Evolutionary conservation across 1,284 basidiomycete genomes (phyloP).

Genomic region (Leccinum pachyderme): DNA sequence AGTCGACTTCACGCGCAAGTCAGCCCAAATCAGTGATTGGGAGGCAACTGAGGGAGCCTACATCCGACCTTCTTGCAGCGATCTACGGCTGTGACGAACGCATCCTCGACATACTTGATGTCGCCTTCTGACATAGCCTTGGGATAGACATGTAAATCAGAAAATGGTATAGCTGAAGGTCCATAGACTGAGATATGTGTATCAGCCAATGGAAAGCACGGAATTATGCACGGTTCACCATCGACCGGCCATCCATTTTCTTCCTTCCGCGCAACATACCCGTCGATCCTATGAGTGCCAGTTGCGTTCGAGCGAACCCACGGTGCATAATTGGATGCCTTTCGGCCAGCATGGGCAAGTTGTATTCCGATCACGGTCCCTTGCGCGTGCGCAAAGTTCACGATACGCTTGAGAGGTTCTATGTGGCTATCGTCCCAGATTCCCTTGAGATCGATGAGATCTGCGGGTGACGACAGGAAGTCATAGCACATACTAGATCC

Average conservation of each 20-base stretch:
- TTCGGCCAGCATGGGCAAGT: constrained; percentile 62
- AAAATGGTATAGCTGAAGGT: constrained; percentile 55
- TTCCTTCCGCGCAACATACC: constrained; percentile 33
- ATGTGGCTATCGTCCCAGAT: constrained; percentile 66
- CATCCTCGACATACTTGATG: constrained; percentile 60
- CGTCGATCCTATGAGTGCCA: constrained; percentile 21
- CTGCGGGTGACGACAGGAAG: background rate
- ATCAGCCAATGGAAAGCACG: background rate
- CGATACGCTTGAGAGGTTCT: constrained; percentile 52
- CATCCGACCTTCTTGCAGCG: constrained; percentile 65
- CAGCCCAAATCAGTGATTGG: background rate
- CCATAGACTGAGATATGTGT: constrained; percentile 35
- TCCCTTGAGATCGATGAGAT: constrained; percentile 40
- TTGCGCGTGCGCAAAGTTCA: constrained; percentile 54
- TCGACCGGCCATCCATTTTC: constrained; percentile 62
- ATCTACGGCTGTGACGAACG: constrained; percentile 62
- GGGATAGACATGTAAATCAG: constrained; percentile 48
- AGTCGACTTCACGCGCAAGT: constrained; percentile 55
- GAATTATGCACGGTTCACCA: constrained; percentile 23
- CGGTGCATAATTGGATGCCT: constrained; percentile 50
- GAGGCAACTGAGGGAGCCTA: constrained; percentile 32
- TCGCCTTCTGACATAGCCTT: constrained; percentile 53
- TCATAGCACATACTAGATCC: constrained; percentile 42
- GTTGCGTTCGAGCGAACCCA: constrained; percentile 40
- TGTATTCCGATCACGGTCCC: constrained; percentile 54